A percentile compares a stretch with the other conserved stretches of the same genome.
These are phyloP conservation scores for Fraxinus cuspidata DNA, from an alignment of 257 asterid genomes.

Conservation along the genomic window DNA sequence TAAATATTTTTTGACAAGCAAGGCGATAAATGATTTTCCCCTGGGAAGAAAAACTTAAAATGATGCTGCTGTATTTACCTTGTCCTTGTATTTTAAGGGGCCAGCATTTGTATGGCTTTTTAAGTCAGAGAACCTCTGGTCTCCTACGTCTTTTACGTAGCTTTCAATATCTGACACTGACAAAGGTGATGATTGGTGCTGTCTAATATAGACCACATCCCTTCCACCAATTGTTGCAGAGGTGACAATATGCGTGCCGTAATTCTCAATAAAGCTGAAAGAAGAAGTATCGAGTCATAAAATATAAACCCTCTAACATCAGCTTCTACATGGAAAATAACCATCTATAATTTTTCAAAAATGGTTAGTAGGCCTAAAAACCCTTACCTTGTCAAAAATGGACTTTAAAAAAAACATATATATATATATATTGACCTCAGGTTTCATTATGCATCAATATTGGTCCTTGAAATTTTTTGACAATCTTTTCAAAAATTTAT, in stretches of 20 bases:
- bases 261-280: constrained; percentile 94
- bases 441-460: background rate
- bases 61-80: constrained; percentile 57
- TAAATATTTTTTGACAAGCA: too few relatives aligned
- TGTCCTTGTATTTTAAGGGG: constrained; percentile 89
- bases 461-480: background rate
- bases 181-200: constrained; percentile 92
- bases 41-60: background rate
- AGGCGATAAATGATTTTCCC: background rate
- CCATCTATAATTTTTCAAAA: background rate
- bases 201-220: constrained; percentile 83
- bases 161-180: constrained; percentile 67
- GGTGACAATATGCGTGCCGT: constrained; percentile 94
- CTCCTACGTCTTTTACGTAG: constrained; percentile 86
- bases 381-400: background rate
- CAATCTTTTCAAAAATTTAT: background rate
- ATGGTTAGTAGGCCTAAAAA: background rate
- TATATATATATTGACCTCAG: background rate
- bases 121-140: constrained; percentile 86
- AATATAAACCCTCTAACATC: constrained; percentile 15
- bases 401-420: too few relatives aligned
- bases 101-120: constrained; percentile 69
- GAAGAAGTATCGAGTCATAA: constrained; percentile 27
- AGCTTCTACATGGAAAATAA: background rate
- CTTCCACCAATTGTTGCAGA: constrained; percentile 96